A percentile compares a stretch with the other conserved stretches of the same genome.
phyloP scores from a whole-genome alignment of 495 filamentous ascomycete genomes.

The Apiosordaria backusii region DNA sequence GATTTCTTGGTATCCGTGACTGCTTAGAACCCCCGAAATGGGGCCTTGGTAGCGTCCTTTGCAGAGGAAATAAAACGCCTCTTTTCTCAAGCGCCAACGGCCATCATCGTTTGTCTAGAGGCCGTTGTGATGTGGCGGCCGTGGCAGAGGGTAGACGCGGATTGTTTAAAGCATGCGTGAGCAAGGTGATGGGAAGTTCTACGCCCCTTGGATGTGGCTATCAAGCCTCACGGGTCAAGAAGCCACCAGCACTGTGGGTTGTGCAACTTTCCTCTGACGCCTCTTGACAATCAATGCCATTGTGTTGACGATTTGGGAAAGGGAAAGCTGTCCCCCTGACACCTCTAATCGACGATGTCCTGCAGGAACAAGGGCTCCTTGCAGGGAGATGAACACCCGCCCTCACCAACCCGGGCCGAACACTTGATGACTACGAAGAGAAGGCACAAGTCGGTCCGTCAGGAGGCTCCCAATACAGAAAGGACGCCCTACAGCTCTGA shows the following conservation, averaged over 20 bases:
- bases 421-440: background rate
- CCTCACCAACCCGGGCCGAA: background rate
- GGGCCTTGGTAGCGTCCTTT: background rate
- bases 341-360: background rate
- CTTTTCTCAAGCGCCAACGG: background rate
- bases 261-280: background rate
- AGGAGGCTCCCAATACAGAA: background rate
- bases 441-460: background rate
- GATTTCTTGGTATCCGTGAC: too few species aligned
- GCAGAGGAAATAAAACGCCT: background rate
- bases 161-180: background rate
- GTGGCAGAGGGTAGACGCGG: background rate
- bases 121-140: background rate
- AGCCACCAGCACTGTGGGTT: background rate
- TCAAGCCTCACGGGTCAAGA: background rate
- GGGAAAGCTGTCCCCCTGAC: background rate
- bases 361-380: background rate
- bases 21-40: too few species aligned
- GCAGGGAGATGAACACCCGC: background rate
- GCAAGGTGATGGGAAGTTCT: background rate
- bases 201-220: too few species aligned
- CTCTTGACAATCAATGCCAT: background rate
- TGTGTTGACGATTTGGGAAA: slow-evolving; percentile 1
- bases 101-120: background rate
- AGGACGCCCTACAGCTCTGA: background rate